Evolutionary conservation across 2,329 filamentous ascomycete species (phyloP), one percentile per base, ranked within the genome.

Genomic region (Dryadomyces quercivorus): DNA sequence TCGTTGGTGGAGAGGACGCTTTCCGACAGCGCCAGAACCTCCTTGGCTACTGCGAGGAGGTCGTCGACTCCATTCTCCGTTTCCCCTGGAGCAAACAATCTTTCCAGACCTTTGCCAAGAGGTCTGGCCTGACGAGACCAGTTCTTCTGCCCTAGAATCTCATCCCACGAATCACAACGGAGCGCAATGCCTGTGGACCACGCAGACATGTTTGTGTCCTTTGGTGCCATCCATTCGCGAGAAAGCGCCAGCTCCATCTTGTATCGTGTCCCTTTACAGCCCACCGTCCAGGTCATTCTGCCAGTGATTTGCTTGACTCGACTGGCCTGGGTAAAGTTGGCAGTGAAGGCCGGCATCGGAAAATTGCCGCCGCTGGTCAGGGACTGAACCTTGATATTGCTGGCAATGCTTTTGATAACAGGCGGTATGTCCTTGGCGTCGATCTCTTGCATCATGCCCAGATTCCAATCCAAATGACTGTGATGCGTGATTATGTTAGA

Each of bases 381-480:
- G 7, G 55, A 58, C 15, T 59, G 53, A 43, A 69, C 61, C 0
- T 42, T 56, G 13, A 68, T 59, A 12, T 55, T 57, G 10, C 57
- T 52, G 13, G 65, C 45, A 42, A 70, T 61, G 2, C 59, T 43
- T 9, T 59, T 52, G 10, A 67, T 49, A 6, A 50, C 52, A 5
- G 58, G 55, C 1, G 65, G 63, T 5, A 63, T 44, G 1, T 56
- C 55, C 1, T 42, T 36, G 1, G 48, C 12, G 2, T 42, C 46
- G 8, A 64, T 56, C 6, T 64, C 62, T 5, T 64, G 60, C 13
- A 63, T 52, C 0, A 66, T 63, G 26, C 64, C 62, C 2, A 73
- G 49, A 3, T 63, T 63, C 71, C 71, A 74, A 56, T 73, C 70
- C 9, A 68, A 58, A 3, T 55, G 55, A 44, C 70, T 71, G 21